Percentiles rank a stretch among this genome's conserved stretches.
Evolutionary conservation across 148 eudicot species (phyloP).

Genomic region (Rhododendron ferrugineum): DNA sequence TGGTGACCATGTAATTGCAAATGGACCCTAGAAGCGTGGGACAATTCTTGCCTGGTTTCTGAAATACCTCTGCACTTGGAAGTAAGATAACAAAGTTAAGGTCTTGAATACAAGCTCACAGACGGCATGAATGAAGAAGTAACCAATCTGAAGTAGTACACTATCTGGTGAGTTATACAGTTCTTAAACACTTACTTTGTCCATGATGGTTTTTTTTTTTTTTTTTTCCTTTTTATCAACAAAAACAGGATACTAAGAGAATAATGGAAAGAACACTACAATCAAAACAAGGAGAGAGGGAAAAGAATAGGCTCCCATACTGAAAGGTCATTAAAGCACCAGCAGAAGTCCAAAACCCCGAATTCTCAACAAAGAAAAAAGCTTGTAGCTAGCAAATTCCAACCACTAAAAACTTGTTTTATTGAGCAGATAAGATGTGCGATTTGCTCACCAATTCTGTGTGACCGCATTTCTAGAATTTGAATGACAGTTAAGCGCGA

Average conservation of each 20-base stretch:
- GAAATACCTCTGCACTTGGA: background rate
- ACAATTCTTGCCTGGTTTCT: background rate
- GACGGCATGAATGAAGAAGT: background rate
- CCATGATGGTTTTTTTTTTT: background rate
- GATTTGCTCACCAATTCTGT: background rate
- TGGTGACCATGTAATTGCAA: slow-evolving; percentile 1
- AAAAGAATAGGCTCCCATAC: background rate
- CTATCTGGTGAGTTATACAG: background rate
- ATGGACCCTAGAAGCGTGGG: background rate
- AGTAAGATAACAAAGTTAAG: background rate
- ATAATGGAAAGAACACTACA: background rate
- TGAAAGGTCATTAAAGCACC: background rate
- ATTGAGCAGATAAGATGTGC: background rate
- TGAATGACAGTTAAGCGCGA: background rate
- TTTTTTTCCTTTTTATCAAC: background rate
- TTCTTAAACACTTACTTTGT: background rate
- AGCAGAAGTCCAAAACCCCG: background rate
- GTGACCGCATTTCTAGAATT: background rate
- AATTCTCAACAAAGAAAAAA: background rate
- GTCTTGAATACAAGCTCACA: background rate
- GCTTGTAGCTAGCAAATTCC: background rate
- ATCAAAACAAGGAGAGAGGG: background rate
- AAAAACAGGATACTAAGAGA: background rate
- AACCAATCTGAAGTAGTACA: background rate
- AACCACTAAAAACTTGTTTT: background rate